phyloP scores from a whole-genome alignment of 345 rosid genomes.

The Lepidium sativum region DNA sequence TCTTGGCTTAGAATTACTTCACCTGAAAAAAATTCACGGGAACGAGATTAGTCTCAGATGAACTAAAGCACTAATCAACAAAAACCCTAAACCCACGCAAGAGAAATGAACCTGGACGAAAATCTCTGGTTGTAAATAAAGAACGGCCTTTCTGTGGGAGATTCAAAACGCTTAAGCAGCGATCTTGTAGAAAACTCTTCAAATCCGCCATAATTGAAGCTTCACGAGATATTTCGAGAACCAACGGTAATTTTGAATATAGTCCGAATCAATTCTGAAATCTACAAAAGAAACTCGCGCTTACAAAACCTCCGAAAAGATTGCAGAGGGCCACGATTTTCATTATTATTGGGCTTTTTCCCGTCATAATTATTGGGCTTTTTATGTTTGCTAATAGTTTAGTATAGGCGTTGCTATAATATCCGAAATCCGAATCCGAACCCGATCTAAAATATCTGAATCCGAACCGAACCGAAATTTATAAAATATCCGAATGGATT shows the following conservation, averaged over 20 bases:
- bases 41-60: background rate
- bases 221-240: background rate
- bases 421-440: too few relatives aligned
- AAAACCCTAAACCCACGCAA: background rate
- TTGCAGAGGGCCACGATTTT: too few relatives aligned
- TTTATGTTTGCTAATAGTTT: too few relatives aligned
- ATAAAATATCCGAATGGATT: too few relatives aligned
- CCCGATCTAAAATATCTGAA: too few relatives aligned
- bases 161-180: constrained; percentile 34
- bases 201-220: constrained; percentile 45
- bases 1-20: constrained; percentile 69
- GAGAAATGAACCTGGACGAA: constrained; percentile 53
- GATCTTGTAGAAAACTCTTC: constrained; percentile 34
- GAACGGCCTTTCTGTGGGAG: constrained; percentile 68
- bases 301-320: too few relatives aligned
- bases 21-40: constrained; percentile 35
- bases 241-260: constrained; percentile 4
- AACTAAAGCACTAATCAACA: background rate
- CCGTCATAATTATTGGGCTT: too few relatives aligned
- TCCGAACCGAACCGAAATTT: too few relatives aligned
- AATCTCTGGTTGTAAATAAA: constrained; percentile 45
- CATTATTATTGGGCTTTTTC: too few relatives aligned
- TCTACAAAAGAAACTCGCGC: background rate
- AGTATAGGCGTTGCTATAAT: too few relatives aligned
- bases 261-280: background rate